Percentiles rank a stretch among this genome's conserved stretches.
Evolutionary conservation across 2,329 filamentous ascomycete species (phyloP).

Genomic region (Exophiala dermatitidis): DNA sequence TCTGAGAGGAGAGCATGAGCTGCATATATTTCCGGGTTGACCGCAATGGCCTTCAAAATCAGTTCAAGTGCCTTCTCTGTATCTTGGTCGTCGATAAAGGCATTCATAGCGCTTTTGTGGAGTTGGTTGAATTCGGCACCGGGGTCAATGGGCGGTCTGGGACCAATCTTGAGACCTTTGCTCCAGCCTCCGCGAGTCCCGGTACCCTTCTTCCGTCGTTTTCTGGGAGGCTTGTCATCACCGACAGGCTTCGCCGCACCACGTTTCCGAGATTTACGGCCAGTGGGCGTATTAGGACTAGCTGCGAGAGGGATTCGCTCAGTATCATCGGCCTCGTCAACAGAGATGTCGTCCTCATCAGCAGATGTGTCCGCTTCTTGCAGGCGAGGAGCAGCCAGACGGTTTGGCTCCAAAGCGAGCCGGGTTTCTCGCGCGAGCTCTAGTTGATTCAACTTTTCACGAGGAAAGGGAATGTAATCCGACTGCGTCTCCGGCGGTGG

Average conservation of each 20-base stretch:
- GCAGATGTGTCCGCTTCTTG: constrained; percentile 3
- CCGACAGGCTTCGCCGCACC: not conserved
- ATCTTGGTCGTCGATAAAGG: constrained; percentile 41
- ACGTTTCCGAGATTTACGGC: not conserved
- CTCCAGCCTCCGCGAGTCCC: constrained; percentile 31
- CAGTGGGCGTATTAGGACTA: not conserved
- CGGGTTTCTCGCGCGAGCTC: not conserved
- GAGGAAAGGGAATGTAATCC: constrained; percentile 1
- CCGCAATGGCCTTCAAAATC: constrained; percentile 44
- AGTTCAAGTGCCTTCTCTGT: constrained; percentile 40
- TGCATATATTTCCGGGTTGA: constrained; percentile 57
- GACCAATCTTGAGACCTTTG: constrained; percentile 42
- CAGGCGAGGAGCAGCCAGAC: not conserved
- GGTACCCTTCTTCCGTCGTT: constrained; percentile 20
- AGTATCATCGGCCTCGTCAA: constrained; percentile 6
- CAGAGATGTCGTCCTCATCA: constrained; percentile 9
- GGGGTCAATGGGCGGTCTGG: constrained; percentile 42
- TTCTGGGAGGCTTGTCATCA: constrained; percentile 1
- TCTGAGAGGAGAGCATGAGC: constrained; percentile 56
- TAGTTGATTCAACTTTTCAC: not conserved
- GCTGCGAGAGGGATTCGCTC: not conserved
- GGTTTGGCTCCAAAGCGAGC: not conserved
- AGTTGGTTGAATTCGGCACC: constrained; percentile 43
- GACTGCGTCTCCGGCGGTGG: not conserved
- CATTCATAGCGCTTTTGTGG: constrained; percentile 42